A percentile compares a stretch with the other conserved stretches of the same genome.
Evolutionary conservation across 106 monocot genomes (phyloP).

Genomic region (Gastrodia elata): DNA sequence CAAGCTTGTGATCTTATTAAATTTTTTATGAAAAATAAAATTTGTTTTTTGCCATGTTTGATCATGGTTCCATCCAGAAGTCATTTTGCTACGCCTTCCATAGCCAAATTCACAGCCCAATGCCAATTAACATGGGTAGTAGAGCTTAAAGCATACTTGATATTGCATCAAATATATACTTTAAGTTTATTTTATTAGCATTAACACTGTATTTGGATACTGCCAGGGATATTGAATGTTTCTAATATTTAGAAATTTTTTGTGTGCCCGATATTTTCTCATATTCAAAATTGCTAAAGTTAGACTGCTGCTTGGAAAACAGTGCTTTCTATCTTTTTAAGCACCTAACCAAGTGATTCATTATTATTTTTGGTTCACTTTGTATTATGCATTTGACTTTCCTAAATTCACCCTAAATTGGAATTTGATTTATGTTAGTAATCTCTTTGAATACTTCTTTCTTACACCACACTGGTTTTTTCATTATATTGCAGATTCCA

Average conservation of each 20-base stretch:
- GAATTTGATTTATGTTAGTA: not conserved
- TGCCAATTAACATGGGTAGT: too few species aligned
- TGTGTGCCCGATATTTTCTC: not conserved
- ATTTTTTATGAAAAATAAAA: too few species aligned
- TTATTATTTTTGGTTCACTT: not conserved
- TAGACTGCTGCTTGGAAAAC: not conserved
- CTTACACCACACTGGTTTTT: not conserved
- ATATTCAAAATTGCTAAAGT: not conserved
- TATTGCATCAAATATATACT: too few species aligned
- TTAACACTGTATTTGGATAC: too few species aligned
- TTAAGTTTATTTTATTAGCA: too few species aligned
- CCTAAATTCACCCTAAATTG: not conserved
- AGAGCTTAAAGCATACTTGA: too few species aligned
- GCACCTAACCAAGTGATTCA: not conserved
- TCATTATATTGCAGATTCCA: slow-evolving; percentile 52
- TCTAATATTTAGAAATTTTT: too few species aligned
- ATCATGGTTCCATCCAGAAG: not conserved
- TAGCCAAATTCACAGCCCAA: too few species aligned
- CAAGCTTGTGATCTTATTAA: too few species aligned
- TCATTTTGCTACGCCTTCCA: too few species aligned
- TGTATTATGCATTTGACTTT: not conserved
- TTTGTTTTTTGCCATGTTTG: not conserved
- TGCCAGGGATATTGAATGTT: too few species aligned
- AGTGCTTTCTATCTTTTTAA: not conserved
- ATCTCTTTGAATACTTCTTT: not conserved